Evolutionary conservation across 805 yeast species (phyloP).

Genomic region (Starmerella apicola): DNA sequence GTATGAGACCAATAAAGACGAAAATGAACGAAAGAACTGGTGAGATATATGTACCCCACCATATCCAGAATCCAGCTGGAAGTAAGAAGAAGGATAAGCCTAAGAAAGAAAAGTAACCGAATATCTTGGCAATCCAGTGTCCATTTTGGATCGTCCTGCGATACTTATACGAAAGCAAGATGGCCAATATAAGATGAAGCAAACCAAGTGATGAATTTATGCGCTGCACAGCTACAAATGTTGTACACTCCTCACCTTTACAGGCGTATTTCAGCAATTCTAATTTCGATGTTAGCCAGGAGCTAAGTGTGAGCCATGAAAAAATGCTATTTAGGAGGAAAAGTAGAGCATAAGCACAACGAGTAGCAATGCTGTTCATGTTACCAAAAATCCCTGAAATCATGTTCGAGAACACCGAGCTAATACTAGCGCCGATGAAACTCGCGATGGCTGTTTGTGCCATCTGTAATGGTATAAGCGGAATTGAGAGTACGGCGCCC

Average conservation of each 20-base stretch:
- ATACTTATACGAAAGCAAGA: conserved; percentile 51
- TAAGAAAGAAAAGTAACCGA: conserved; percentile 40
- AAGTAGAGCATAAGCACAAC: conserved; percentile 73
- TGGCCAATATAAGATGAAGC: conserved; percentile 61
- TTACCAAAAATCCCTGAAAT: conserved; percentile 28
- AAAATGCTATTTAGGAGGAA: conserved; percentile 65
- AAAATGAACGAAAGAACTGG: conserved; percentile 74
- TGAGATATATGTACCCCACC: conserved; percentile 86
- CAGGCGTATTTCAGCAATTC: conserved; percentile 63
- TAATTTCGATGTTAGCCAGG: conserved; percentile 61
- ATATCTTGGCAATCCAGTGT: conserved; percentile 64
- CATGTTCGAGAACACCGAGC: conserved; percentile 48
- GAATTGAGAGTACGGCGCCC: conserved; percentile 33
- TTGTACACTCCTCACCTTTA: conserved; percentile 73
- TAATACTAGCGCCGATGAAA: conserved; percentile 69
- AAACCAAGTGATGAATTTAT: conserved; percentile 77
- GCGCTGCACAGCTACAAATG: conserved; percentile 90
- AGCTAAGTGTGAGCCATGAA: conserved; percentile 87
- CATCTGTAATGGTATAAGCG: conserved; percentile 55
- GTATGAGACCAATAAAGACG: conserved; percentile 75
- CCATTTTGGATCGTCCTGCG: conserved; percentile 78
- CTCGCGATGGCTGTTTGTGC: conserved; percentile 48
- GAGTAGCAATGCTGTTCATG: conserved; percentile 66
- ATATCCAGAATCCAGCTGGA: conserved; percentile 75
- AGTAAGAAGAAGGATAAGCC: conserved; percentile 57